Base-by-base conservation (phyloP, 306 rosid species). In the Trichosanthes cucumerina region DNA sequence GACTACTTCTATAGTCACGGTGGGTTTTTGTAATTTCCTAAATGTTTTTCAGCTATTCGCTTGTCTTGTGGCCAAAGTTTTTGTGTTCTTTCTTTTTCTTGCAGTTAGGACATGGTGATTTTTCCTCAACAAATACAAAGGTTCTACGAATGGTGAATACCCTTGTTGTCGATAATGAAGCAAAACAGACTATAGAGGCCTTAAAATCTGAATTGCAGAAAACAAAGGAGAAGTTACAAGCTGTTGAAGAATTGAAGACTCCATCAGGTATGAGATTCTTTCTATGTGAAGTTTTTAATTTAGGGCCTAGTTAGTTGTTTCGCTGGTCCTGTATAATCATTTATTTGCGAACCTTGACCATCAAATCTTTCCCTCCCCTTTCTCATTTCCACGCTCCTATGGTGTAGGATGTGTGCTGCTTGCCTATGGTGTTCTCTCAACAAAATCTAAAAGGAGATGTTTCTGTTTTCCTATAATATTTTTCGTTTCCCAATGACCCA, bases 91-190 rank as follows among this genome's bases (percentile, higher is more conserved):
- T 63, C 83, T 82, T 78, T 81, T 65, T 76, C 81, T 81, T 69
- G 18, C 79, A 92, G 98, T 81, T 95, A 85, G 98, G 98, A 23
- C 97, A 95, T 81, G 98, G 94, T 64, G 90, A 90, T 79, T 90
- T 82, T 83, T 90, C 90, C 81, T 86, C 96, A 80, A 91, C 97
- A 80, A 95, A 83, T 88, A 95, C 98, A 15, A 95, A 95, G 86
- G 97, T 92, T 84, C 80, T 95, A 82, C 88, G 97, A 72, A 95
- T 92, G 98, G 96, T 95, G 78, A 95, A 95, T 85, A 92, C 97
- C 63, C 95, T 92, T 57, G 84, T 88, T 14, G 97, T 91, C 64
- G 98, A 92, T 83, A 88, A 88, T 80, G 98, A 95, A 72, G 91
- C 98, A 85, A 95, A 95, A 82, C 96, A 91, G 86, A 95, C 98